phyloP scores from a whole-genome alignment of 2,329 filamentous ascomycete genomes.

The Colletotrichum gloeosporioides region DNA sequence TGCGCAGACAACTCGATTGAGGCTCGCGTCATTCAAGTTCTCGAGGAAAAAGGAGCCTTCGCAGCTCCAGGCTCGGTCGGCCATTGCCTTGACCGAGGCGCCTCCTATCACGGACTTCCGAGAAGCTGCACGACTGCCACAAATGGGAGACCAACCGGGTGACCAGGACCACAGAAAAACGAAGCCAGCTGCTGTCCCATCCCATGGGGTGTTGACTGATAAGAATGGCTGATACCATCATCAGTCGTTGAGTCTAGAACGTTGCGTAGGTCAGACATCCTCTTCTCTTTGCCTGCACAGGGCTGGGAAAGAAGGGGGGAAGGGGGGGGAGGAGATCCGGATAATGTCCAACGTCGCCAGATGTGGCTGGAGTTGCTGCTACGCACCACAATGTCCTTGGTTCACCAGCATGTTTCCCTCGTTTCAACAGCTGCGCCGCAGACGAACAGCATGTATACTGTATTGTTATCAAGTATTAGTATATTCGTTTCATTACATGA shows the following conservation, averaged over 20 bases:
- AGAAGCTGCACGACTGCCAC: background rate
- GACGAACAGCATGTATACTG: background rate
- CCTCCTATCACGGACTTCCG: background rate
- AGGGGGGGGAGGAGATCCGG: too few relatives aligned
- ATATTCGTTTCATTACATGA: background rate
- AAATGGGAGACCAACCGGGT: background rate
- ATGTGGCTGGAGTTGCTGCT: background rate
- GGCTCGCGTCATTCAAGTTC: background rate
- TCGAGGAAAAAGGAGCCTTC: background rate
- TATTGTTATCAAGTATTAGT: constrained; percentile 11
- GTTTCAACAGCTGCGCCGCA: background rate
- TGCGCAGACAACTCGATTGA: background rate
- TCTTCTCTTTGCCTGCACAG: background rate
- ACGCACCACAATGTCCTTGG: background rate
- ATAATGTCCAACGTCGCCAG: background rate
- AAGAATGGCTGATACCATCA: background rate
- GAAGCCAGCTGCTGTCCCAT: background rate
- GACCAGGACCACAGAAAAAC: background rate
- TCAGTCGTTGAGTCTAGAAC: background rate
- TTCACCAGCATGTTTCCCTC: background rate
- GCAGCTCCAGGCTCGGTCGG: background rate
- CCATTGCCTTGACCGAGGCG: background rate
- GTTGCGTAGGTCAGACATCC: background rate
- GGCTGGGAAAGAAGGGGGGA: too few relatives aligned
- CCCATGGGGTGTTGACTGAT: background rate